A percentile compares a stretch with the other conserved stretches of the same genome.
Conservation (phyloP, 805 yeast species). For the Debaryomyces castellii region DNA sequence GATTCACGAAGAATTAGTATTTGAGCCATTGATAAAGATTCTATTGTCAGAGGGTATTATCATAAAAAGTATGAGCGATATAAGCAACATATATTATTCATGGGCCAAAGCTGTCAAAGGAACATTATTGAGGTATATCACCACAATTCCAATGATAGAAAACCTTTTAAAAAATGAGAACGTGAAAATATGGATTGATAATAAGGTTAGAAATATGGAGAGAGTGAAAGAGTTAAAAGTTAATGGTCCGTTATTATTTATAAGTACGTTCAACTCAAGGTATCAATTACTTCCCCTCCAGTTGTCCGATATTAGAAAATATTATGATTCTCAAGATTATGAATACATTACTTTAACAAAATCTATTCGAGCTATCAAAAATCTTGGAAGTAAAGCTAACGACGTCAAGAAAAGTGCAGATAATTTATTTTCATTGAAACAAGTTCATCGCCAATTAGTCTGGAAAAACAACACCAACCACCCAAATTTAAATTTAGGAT, state of each 20-base stretch:
- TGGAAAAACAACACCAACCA: conserved; percentile 49
- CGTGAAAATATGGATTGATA: conserved; percentile 58
- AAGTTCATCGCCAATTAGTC: conserved; percentile 50
- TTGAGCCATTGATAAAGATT: conserved; percentile 58
- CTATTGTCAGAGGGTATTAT: conserved; percentile 65
- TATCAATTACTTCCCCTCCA: conserved; percentile 60
- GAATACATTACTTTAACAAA: conserved; percentile 52
- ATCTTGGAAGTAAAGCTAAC: conserved; percentile 59
- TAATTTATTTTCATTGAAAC: conserved; percentile 52
- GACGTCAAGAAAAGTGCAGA: conserved; percentile 61
- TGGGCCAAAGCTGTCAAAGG: conserved; percentile 63
- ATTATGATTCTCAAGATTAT: conserved; percentile 39
- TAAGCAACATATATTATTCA: conserved; percentile 59
- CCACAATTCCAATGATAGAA: conserved; percentile 58
- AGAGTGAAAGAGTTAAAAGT: conserved; percentile 46
- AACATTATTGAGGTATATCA: conserved; percentile 59
- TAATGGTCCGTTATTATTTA: conserved; percentile 37
- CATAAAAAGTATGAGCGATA: conserved; percentile 46
- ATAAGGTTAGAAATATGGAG: conserved; percentile 50
- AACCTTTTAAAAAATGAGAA: conserved; percentile 50
- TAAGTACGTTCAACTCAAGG: conserved; percentile 44
- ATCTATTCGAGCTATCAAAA: conserved; percentile 55
- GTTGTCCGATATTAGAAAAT: conserved; percentile 54
- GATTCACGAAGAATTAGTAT: conserved; percentile 52
- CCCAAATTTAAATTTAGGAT: conserved; percentile 51